Conservation (phyloP, 1,139 yeast species). For the Taphrina wiesneri region DNA sequence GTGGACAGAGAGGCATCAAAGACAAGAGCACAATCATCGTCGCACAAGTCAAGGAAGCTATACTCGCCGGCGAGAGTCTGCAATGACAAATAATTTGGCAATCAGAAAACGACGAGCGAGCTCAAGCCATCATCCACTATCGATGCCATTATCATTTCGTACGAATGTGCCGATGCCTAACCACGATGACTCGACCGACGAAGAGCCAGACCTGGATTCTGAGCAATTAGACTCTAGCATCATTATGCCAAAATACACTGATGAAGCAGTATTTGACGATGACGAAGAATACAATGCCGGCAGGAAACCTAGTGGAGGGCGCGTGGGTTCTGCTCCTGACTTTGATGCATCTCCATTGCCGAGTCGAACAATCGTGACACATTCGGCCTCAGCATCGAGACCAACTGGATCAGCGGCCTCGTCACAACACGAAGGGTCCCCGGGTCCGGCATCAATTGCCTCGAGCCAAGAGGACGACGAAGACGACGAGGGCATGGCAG, state of each 20-base stretch:
- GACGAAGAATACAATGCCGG: conserved; percentile 12
- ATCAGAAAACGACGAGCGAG: conserved; percentile 16
- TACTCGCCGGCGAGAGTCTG: background rate
- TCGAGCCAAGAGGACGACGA: background rate
- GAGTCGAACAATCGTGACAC: background rate
- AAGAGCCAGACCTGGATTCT: conserved; percentile 7
- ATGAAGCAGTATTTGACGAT: conserved; percentile 19
- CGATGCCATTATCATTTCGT: conserved; percentile 23
- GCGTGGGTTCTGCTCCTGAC: background rate
- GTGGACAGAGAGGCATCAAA: conserved; percentile 22
- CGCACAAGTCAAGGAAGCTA: conserved; percentile 6
- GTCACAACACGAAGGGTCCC: background rate
- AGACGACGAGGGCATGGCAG: background rate
- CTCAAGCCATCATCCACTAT: background rate
- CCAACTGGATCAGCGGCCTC: background rate
- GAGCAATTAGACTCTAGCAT: conserved; percentile 1
- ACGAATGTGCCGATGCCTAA: conserved; percentile 30
- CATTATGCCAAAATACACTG: conserved; percentile 8
- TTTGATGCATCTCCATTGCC: conserved; percentile 16
- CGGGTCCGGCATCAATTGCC: background rate
- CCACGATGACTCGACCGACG: conserved; percentile 19
- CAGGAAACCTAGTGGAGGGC: background rate
- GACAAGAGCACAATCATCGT: background rate
- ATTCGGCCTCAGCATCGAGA: background rate
- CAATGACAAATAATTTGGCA: background rate